Conservation (phyloP, 495 filamentous ascomycete species). For the Tuber borchii region DNA sequence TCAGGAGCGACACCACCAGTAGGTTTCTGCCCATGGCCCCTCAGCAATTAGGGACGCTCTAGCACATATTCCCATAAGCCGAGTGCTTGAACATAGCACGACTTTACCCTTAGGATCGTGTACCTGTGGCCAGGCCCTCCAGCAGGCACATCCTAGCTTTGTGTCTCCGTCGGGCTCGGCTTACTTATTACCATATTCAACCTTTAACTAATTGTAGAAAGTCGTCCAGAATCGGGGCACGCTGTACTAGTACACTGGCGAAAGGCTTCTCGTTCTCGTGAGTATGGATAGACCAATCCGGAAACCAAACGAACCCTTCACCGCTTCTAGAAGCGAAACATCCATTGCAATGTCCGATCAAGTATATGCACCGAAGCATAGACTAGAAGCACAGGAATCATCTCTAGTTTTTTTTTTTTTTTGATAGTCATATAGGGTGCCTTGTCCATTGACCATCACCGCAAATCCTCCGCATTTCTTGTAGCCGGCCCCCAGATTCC, state of each 20-base stretch:
- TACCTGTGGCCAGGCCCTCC: neutral
- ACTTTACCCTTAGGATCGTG: neutral
- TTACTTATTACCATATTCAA: neutral
- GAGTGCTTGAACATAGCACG: neutral
- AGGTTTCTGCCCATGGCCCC: neutral
- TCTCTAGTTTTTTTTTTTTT: neutral
- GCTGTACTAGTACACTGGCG: neutral
- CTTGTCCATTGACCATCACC: neutral
- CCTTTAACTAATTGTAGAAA: neutral
- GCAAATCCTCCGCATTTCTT: neutral
- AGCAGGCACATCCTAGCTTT: neutral
- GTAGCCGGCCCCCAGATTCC: neutral
- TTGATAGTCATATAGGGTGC: neutral
- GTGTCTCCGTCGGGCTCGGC: neutral
- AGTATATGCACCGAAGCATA: neutral
- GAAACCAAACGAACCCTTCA: neutral
- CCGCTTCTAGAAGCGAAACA: neutral
- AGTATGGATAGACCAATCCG: neutral
- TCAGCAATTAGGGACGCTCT: neutral
- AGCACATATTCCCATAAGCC: neutral
- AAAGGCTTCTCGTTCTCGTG: neutral
- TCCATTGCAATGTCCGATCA: neutral
- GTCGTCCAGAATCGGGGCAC: neutral
- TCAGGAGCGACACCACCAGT: neutral
- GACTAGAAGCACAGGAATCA: neutral